Conservation (phyloP, 2,329 filamentous ascomycete genomes). For the Nemania sp. region DNA sequence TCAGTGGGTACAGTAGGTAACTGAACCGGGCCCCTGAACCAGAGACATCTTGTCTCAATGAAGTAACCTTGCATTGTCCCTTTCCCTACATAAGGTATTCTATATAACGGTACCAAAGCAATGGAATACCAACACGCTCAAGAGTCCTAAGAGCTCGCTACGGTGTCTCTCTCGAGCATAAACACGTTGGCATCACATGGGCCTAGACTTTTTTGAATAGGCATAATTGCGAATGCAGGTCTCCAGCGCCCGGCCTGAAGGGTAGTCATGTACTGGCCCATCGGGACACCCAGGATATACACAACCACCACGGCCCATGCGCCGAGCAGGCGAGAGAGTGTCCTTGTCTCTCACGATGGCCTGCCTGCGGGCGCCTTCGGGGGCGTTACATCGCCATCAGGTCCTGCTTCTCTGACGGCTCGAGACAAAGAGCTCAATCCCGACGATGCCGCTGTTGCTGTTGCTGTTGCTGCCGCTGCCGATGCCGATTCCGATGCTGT, state of each 20-base stretch:
- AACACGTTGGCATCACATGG: conserved; percentile 5
- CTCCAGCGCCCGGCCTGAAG: conserved; percentile 38
- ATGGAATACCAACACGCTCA: conserved; percentile 22
- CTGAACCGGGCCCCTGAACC: too few species aligned
- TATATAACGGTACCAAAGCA: too few species aligned
- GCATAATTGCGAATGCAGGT: conserved; percentile 43
- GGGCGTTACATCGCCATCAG: conserved; percentile 40
- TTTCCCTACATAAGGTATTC: too few species aligned
- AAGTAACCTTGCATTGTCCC: too few species aligned
- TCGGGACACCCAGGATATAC: conserved; percentile 82
- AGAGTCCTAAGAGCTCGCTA: too few species aligned
- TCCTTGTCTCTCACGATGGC: conserved; percentile 65
- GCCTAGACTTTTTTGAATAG: neutral
- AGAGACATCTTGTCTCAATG: too few species aligned
- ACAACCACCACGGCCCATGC: conserved; percentile 71
- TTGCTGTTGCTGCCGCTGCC: too few species aligned
- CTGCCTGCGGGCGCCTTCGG: conserved; percentile 45
- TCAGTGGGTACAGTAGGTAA: too few species aligned
- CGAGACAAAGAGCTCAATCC: conserved; percentile 31
- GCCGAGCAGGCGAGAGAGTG: conserved; percentile 50
- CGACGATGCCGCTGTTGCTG: conserved; percentile 40
- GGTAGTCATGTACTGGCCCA: conserved; percentile 81
- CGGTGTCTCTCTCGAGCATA: too few species aligned
- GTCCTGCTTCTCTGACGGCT: conserved; percentile 30
- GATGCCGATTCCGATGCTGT: conserved; percentile 39